Percentiles rank a stretch among this genome's conserved stretches.
These are phyloP conservation scores for Populus hybrid DNA, from an alignment of 441 rosid genomes.

Conservation along the genomic window DNA sequence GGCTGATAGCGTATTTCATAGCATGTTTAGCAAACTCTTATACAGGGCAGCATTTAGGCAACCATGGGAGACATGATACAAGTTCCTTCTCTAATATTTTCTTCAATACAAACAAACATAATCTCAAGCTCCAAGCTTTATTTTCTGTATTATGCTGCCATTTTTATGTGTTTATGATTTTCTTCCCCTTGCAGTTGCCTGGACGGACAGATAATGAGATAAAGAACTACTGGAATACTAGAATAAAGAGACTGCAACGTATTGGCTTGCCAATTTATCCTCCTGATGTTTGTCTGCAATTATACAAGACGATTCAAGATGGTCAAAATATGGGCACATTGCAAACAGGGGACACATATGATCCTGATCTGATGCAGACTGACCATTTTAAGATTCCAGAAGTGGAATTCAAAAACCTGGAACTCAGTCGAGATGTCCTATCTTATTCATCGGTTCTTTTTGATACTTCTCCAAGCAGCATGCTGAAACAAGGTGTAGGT, in stretches of 20 bases:
- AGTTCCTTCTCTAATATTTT: background rate
- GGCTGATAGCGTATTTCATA: background rate
- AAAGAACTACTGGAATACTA: constrained; percentile 98
- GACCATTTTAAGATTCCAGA: constrained; percentile 62
- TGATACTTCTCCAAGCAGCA: constrained; percentile 50
- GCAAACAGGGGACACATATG: constrained; percentile 44
- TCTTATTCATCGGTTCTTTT: constrained; percentile 60
- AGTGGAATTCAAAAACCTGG: constrained; percentile 63
- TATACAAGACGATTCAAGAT: constrained; percentile 53
- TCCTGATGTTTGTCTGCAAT: constrained; percentile 66
- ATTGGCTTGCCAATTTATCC: constrained; percentile 99
- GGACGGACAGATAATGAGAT: constrained; percentile 99
- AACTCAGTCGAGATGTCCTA: constrained; percentile 46
- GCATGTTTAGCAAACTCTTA: background rate
- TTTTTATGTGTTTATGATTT: constrained; percentile 3
- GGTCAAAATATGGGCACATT: constrained; percentile 33
- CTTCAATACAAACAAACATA: background rate
- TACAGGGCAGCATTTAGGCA: background rate
- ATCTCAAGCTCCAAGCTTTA: background rate
- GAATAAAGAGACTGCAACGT: constrained; percentile 88
- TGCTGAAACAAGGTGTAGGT: too few relatives aligned
- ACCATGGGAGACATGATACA: background rate
- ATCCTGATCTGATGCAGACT: constrained; percentile 53
- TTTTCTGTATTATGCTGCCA: background rate
- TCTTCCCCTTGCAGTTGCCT: constrained; percentile 56